Conservation (phyloP, 176 grass and related monocot genomes). For the Oryza brachyantha region DNA sequence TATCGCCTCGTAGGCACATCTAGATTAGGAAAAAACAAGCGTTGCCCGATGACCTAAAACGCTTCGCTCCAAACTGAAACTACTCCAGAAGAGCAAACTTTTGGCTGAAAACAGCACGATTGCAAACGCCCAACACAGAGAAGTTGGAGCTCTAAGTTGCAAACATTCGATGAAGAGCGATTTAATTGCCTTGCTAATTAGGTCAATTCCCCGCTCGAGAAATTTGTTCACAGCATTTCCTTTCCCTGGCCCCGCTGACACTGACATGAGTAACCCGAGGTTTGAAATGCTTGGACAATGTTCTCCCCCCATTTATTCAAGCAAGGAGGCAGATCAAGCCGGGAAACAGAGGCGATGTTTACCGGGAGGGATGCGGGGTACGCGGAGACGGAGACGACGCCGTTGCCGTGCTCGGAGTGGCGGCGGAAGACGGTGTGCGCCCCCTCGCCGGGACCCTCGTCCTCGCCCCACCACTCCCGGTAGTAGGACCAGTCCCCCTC, state of each 20-base stretch:
- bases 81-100: background rate
- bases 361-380: constrained; percentile 79
- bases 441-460: constrained; percentile 43
- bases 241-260: background rate
- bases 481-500: constrained; percentile 78
- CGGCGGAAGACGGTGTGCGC: constrained; percentile 60
- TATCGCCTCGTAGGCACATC: background rate
- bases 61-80: background rate
- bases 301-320: background rate
- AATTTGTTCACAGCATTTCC: background rate
- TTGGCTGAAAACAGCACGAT: background rate
- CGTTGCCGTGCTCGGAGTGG: constrained; percentile 68
- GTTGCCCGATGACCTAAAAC: background rate
- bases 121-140: background rate
- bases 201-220: background rate
- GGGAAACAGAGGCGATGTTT: background rate
- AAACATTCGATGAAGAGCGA: background rate
- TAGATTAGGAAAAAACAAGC: background rate
- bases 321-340: background rate
- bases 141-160: background rate
- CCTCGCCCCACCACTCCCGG: constrained; percentile 77
- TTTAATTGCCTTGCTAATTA: background rate
- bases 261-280: background rate
- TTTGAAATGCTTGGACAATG: background rate
- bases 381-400: constrained; percentile 72